phyloP scores from a whole-genome alignment of 345 rosid species.

The Firmiana major region DNA sequence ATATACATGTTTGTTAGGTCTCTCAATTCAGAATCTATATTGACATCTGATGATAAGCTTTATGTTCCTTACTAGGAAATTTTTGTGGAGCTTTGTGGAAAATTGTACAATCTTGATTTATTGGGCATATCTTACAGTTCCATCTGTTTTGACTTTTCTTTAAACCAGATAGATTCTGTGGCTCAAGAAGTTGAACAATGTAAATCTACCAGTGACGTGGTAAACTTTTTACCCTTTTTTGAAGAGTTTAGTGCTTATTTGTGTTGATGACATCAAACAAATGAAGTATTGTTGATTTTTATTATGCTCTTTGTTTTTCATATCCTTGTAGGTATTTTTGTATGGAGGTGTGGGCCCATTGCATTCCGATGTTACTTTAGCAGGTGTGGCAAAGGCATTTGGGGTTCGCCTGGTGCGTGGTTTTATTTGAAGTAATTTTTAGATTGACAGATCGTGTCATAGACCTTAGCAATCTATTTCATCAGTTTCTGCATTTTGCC shows the following conservation, averaged over 20 bases:
- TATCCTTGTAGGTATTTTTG: slow-evolving; percentile 61
- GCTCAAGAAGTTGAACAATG: slow-evolving; percentile 89
- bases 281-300: slow-evolving; percentile 4
- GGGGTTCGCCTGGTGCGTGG: slow-evolving; percentile 88
- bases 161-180: slow-evolving; percentile 82
- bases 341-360: slow-evolving; percentile 97
- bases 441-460: background rate
- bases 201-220: slow-evolving; percentile 76
- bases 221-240: slow-evolving; percentile 22
- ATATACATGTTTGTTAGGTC: background rate
- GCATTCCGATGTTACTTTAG: slow-evolving; percentile 88
- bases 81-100: background rate
- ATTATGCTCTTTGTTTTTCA: background rate
- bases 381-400: slow-evolving; percentile 96
- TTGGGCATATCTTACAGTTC: slow-evolving; percentile 7
- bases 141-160: slow-evolving; percentile 20
- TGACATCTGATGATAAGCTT: background rate
- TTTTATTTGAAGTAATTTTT: slow-evolving; percentile 13
- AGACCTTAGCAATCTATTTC: background rate
- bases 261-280: background rate
- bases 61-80: slow-evolving; percentile 3
- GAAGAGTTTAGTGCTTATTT: slow-evolving; percentile 9
- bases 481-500: background rate
- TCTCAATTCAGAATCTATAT: background rate
- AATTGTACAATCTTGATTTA: background rate